These are phyloP conservation scores for Nadsonia commutata DNA, from an alignment of 1,139 yeast genomes.

Conservation along the genomic window DNA sequence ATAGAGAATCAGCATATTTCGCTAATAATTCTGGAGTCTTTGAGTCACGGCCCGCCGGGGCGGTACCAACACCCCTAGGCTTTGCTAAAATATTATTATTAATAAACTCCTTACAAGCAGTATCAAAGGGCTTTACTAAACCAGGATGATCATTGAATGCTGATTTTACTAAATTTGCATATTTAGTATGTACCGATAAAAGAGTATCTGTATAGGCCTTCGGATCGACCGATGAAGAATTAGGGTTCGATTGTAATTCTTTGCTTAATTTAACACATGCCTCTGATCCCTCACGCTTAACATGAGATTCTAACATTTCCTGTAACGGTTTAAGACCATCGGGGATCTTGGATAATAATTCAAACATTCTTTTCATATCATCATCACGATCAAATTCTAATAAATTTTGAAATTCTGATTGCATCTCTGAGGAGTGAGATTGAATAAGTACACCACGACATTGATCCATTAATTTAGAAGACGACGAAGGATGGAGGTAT, in stretches of 20 bases:
- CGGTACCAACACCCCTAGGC: constrained; percentile 29
- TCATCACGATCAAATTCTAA: constrained; percentile 63
- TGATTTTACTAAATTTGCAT: constrained; percentile 46
- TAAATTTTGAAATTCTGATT: constrained; percentile 57
- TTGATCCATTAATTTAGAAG: constrained; percentile 57
- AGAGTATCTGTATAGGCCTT: constrained; percentile 68
- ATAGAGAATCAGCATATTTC: constrained; percentile 68
- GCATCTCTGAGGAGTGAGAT: constrained; percentile 64
- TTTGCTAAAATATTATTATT: constrained; percentile 72
- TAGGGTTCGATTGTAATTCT: constrained; percentile 26
- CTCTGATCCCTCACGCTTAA: constrained; percentile 55
- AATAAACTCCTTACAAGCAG: constrained; percentile 75
- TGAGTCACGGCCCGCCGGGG: constrained; percentile 36
- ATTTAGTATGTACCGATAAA: constrained; percentile 52
- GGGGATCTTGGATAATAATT: constrained; percentile 51
- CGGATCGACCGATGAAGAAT: constrained; percentile 41
- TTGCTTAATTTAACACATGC: constrained; percentile 53
- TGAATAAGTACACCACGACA: constrained; percentile 65
- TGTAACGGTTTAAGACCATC: constrained; percentile 68
- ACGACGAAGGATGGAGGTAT: constrained; percentile 78
- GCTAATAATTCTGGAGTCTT: constrained; percentile 87
- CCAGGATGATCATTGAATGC: constrained; percentile 68
- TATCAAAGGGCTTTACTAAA: constrained; percentile 78
- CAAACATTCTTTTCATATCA: constrained; percentile 70
- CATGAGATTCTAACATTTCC: constrained; percentile 54